These are phyloP conservation scores for Leucosporidium creatinivorum DNA, from an alignment of 768 basidiomycete genomes.

Conservation along the genomic window DNA sequence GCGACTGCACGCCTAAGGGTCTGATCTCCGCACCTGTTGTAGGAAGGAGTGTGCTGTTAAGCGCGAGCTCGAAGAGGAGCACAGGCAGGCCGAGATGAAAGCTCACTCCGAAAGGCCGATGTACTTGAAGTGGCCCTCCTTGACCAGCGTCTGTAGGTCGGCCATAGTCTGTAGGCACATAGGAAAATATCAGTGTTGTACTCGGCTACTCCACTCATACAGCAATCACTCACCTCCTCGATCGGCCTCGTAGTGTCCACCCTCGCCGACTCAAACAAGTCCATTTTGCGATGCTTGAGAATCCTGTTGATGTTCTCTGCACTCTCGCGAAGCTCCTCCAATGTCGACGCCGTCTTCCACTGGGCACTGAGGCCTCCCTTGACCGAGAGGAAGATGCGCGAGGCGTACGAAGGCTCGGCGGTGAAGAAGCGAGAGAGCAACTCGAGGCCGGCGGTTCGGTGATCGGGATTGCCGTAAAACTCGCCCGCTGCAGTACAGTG, in stretches of 20 bases:
- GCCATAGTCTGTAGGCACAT: conserved; percentile 33
- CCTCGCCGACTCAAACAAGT: conserved; percentile 55
- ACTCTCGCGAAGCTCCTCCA: conserved; percentile 50
- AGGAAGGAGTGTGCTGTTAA: conserved; percentile 49
- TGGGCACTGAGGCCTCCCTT: conserved; percentile 18
- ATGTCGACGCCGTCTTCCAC: conserved; percentile 1
- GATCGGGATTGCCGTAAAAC: conserved; percentile 52
- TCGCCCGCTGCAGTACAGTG: conserved; percentile 43
- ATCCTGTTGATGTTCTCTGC: conserved; percentile 45
- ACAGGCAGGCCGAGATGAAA: no score
- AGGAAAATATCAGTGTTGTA: no score
- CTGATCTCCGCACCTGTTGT: conserved; percentile 51
- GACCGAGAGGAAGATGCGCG: background rate
- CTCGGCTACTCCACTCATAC: background rate
- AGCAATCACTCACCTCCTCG: conserved; percentile 8
- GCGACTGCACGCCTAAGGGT: background rate
- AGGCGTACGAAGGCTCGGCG: conserved; percentile 43
- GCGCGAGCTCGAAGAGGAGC: no score
- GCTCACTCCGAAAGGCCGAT: conserved; percentile 49
- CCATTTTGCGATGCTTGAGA: conserved; percentile 41
- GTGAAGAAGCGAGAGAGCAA: conserved; percentile 52
- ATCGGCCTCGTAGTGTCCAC: conserved; percentile 34
- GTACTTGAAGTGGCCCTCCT: conserved; percentile 57
- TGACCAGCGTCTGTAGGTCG: conserved; percentile 47
- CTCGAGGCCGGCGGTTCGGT: conserved; percentile 47